Conservation (phyloP, 176 grass and related monocot genomes). For the Avena sativa region DNA sequence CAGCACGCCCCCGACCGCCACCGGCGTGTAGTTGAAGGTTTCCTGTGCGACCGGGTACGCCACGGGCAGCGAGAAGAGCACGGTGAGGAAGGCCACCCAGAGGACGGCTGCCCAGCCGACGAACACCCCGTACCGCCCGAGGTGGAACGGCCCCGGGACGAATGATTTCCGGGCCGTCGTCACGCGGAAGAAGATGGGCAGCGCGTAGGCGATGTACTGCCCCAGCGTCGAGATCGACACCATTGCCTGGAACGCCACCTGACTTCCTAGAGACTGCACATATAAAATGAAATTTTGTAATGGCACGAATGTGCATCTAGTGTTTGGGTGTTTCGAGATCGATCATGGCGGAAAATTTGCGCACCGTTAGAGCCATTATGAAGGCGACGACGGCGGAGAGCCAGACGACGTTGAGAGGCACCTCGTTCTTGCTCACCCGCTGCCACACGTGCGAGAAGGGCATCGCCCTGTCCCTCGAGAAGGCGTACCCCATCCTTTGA, state of each 20-base stretch:
- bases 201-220: conserved; percentile 72
- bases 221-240: conserved; percentile 66
- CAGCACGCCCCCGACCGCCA: conserved; percentile 66
- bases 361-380: conserved; percentile 69
- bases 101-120: conserved; percentile 65
- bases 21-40: conserved; percentile 83
- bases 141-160: conserved; percentile 65
- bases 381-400: conserved; percentile 65
- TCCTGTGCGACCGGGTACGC: conserved; percentile 62
- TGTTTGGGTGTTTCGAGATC: background rate
- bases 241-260: conserved; percentile 89
- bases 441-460: conserved; percentile 62
- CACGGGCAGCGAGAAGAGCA: conserved; percentile 85
- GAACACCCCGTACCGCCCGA: conserved; percentile 35
- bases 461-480: conserved; percentile 78
- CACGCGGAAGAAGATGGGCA: conserved; percentile 83
- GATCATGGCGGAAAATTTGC: background rate
- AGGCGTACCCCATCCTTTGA: conserved; percentile 59
- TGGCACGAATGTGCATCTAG: background rate
- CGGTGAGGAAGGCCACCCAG: conserved; percentile 70
- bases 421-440: conserved; percentile 63
- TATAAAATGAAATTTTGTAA: background rate
- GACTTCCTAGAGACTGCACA: conserved; percentile 67
- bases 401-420: conserved; percentile 77
- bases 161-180: conserved; percentile 59